A percentile compares a stretch with the other conserved stretches of the same genome.
phyloP scores from a whole-genome alignment of 805 yeast species.

The Metschnikowia santaceciliae region DNA sequence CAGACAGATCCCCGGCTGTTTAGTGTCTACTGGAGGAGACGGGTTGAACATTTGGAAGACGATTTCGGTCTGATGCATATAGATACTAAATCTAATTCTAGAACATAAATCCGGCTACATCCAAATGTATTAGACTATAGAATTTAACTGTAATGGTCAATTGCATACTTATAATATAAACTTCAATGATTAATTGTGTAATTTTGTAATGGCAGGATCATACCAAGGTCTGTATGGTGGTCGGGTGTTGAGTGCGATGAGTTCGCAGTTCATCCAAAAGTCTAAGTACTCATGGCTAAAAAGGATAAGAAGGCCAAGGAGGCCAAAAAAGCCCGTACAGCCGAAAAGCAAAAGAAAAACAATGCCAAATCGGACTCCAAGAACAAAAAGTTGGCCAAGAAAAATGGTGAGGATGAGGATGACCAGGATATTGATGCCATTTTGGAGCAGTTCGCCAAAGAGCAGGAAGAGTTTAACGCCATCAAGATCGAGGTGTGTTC shows the following conservation, averaged over 20 bases:
- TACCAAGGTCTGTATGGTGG: not conserved
- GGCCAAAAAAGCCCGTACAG: conserved; percentile 84
- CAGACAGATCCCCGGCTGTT: conserved; percentile 91
- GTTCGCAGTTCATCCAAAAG: not conserved
- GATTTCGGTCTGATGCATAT: conserved; percentile 64
- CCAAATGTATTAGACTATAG: not conserved
- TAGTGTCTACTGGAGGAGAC: conserved; percentile 92
- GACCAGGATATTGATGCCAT: conserved; percentile 85
- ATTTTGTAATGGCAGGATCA: not conserved
- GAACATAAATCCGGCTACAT: not conserved
- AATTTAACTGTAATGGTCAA: not conserved
- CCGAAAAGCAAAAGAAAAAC: conserved; percentile 76
- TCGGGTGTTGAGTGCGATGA: not conserved
- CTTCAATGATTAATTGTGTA: not conserved
- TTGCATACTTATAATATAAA: not conserved
- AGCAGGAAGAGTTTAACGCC: conserved; percentile 76
- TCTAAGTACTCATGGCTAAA: conserved; percentile 63
- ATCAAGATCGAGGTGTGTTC: conserved; percentile 55
- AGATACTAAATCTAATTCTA: not conserved
- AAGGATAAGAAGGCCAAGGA: conserved; percentile 82
- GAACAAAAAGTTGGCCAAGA: conserved; percentile 69
- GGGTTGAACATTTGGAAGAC: conserved; percentile 96
- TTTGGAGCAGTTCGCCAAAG: conserved; percentile 67
- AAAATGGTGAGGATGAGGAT: conserved; percentile 76
- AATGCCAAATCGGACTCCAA: conserved; percentile 69